A percentile compares a stretch with the other conserved stretches of the same genome.
Evolutionary conservation across 2,329 filamentous ascomycete species (phyloP).

Genomic region (Aureobasidium uvarum): DNA sequence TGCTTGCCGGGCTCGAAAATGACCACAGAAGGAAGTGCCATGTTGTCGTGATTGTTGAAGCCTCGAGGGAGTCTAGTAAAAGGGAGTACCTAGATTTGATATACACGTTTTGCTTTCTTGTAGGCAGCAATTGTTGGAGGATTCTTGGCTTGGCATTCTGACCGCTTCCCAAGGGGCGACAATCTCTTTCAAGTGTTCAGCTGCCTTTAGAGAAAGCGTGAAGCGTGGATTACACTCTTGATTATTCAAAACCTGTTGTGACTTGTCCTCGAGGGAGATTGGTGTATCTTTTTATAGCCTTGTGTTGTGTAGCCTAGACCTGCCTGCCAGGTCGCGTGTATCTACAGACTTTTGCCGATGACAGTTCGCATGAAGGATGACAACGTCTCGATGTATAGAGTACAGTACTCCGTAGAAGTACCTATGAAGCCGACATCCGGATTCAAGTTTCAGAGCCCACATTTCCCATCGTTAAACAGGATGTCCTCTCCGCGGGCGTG

Average conservation of each 20-base stretch:
- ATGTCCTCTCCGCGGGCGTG: neutral
- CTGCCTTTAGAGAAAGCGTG: neutral
- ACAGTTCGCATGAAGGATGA: neutral
- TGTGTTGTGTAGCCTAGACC: neutral
- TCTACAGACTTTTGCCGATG: neutral
- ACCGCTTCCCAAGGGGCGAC: neutral
- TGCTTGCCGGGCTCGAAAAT: slow-evolving; percentile 39
- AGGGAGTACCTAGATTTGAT: neutral
- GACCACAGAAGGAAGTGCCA: slow-evolving; percentile 3
- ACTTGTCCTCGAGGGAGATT: neutral
- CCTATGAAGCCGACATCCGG: neutral
- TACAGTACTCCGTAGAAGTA: neutral
- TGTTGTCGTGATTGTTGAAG: neutral
- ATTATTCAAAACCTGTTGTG: too few relatives aligned
- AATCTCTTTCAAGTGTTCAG: neutral
- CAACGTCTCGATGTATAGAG: neutral
- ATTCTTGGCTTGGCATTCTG: slow-evolving; percentile 7
- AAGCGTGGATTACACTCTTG: neutral
- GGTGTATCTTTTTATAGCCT: neutral
- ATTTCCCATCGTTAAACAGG: neutral
- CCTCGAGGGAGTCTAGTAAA: too few relatives aligned
- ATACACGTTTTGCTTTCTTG: neutral
- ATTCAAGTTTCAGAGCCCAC: slow-evolving; percentile 5
- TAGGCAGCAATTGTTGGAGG: slow-evolving; percentile 3
- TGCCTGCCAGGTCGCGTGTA: neutral